Evolutionary conservation across 768 basidiomycete species (phyloP).

Genomic region (Gymnopilus dilepis): DNA sequence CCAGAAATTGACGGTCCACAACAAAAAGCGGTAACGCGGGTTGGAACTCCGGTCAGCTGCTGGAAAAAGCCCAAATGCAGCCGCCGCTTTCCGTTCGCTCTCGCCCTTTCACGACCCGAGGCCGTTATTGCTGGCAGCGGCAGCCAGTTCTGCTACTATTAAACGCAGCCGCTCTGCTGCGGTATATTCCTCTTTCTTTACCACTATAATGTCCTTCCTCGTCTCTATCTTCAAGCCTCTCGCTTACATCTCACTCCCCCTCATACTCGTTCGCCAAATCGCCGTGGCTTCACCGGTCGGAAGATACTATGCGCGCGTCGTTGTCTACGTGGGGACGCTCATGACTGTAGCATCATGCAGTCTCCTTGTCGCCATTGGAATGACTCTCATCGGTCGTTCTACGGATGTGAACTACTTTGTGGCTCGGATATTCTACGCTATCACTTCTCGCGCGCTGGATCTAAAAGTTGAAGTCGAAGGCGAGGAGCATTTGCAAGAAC

Average conservation of each 20-base stretch:
- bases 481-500: conserved; percentile 74
- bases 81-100: conserved; percentile 4
- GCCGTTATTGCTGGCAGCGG: conserved; percentile 6
- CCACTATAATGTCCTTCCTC: conserved; percentile 64
- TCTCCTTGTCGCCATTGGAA: conserved; percentile 65
- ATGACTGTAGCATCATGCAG: conserved; percentile 76
- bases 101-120: conserved; percentile 10
- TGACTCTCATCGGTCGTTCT: conserved; percentile 69
- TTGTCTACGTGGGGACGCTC: conserved; percentile 75
- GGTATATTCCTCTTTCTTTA: conserved; percentile 14
- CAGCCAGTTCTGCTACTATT: conserved; percentile 6
- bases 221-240: conserved; percentile 66
- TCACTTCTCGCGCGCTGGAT: conserved; percentile 68
- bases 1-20: conserved; percentile 9
- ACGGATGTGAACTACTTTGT: conserved; percentile 85
- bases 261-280: conserved; percentile 66
- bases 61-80: conserved; percentile 17
- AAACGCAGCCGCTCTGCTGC: conserved; percentile 1
- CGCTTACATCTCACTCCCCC: conserved; percentile 78
- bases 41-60: conserved; percentile 28
- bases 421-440: conserved; percentile 80
- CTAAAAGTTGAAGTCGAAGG: conserved; percentile 83
- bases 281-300: conserved; percentile 62
- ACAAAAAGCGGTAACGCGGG: conserved; percentile 16
- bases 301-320: conserved; percentile 75